Percentiles rank a stretch among this genome's conserved stretches.
Evolutionary conservation across 352 stramenopile genomes (phyloP).

Genomic region (Pythium brassicae): DNA sequence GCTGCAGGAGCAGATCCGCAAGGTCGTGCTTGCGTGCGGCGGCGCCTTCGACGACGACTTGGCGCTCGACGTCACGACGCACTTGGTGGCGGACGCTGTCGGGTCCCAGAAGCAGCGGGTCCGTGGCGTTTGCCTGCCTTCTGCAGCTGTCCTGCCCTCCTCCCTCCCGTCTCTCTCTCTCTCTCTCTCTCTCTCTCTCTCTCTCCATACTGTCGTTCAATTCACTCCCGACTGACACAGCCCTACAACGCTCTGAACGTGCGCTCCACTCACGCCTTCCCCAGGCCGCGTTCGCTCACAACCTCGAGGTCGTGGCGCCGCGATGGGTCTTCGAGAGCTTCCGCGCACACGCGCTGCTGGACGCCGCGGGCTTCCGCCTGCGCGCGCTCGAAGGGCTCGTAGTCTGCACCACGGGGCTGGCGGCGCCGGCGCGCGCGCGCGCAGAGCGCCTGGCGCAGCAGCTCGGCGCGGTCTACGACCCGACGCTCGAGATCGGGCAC

Average conservation of each 20-base stretch:
- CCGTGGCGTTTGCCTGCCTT: conserved; percentile 5
- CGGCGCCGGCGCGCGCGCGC: conserved; percentile 39
- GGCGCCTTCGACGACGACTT: conserved; percentile 58
- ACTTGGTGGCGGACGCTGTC: conserved; percentile 57
- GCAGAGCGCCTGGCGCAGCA: conserved; percentile 39
- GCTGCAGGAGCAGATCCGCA: conserved; percentile 60
- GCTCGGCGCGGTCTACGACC: conserved; percentile 53
- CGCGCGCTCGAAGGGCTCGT: conserved; percentile 53
- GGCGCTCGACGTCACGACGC: conserved; percentile 37
- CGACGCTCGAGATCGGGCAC: conserved; percentile 47
- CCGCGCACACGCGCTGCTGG: conserved; percentile 33
- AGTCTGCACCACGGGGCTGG: conserved; percentile 62
- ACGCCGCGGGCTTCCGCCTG: conserved; percentile 29
- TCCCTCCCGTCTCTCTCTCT: background rate
- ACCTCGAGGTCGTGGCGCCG: conserved; percentile 36
- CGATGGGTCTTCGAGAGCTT: conserved; percentile 75
- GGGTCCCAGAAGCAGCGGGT: conserved; percentile 65
- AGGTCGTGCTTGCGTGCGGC: conserved; percentile 55
- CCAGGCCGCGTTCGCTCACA: conserved; percentile 40
- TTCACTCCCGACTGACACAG: too few relatives aligned
- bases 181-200: too few relatives aligned
- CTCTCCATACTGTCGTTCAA: too few relatives aligned
- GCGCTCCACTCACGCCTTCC: background rate
- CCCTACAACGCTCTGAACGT: too few relatives aligned
- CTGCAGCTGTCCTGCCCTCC: too few relatives aligned